These are phyloP conservation scores for Kalanchoe fedtschenkoi DNA, from an alignment of 164 flowering plant genomes.

Conservation along the genomic window DNA sequence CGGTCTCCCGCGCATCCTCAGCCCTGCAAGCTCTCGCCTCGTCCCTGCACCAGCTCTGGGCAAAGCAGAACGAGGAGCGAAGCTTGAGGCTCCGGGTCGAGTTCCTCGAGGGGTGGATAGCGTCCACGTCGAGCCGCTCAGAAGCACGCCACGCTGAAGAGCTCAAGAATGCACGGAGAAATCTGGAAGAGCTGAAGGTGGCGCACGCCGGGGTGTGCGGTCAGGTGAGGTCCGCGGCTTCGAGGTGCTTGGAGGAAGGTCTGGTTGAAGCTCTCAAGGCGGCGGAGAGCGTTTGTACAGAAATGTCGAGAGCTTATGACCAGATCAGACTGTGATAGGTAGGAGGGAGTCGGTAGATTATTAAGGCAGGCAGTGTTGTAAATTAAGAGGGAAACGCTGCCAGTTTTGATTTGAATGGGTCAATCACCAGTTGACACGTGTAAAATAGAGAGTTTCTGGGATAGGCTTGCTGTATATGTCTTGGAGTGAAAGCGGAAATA, in stretches of 20 bases:
- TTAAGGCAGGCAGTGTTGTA: no score
- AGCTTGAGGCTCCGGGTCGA: not conserved
- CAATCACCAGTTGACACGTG: no score
- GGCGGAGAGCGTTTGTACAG: not conserved
- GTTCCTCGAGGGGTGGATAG: not conserved
- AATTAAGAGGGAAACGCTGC: no score
- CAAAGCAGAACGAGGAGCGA: constrained; percentile 4
- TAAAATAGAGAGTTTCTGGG: no score
- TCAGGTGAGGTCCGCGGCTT: not conserved
- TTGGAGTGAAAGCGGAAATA: no score
- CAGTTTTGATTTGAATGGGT: no score
- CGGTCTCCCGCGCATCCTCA: not conserved
- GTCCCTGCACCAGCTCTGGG: not conserved
- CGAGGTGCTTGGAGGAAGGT: not conserved
- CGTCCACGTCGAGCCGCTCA: not conserved
- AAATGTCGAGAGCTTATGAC: not conserved
- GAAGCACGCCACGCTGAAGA: not conserved
- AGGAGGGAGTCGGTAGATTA: no score
- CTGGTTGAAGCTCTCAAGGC: not conserved
- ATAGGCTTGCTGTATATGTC: no score
- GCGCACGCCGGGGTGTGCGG: not conserved
- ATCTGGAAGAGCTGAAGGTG: not conserved
- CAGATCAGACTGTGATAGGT: no score
- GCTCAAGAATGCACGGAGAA: not conserved
- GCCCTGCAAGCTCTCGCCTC: not conserved